Conservation (phyloP, 2,329 filamentous ascomycete genomes). For the Aspergillus sp. region DNA sequence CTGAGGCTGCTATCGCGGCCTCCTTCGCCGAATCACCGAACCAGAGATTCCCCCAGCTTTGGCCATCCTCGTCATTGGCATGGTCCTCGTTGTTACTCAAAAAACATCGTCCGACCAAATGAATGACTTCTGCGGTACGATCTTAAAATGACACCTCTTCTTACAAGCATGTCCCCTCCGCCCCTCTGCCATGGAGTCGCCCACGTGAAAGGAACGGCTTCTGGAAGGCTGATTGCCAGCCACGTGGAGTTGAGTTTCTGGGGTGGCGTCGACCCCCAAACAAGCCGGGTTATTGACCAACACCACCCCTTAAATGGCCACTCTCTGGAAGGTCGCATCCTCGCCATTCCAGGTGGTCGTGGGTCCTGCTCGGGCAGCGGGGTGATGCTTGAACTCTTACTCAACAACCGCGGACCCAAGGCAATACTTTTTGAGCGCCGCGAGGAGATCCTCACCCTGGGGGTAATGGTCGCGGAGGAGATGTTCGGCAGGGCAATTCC, state of each 20-base stretch:
- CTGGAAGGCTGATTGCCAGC: slow-evolving; percentile 34
- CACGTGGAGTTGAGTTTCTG: slow-evolving; percentile 47
- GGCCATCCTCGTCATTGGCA: too few relatives aligned
- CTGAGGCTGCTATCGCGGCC: not conserved
- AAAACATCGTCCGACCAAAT: too few relatives aligned
- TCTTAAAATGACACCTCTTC: not conserved
- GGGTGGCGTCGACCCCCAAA: slow-evolving; percentile 47
- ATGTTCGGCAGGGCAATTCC: slow-evolving; percentile 47
- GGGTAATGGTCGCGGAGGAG: slow-evolving; percentile 47
- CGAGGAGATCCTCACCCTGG: slow-evolving; percentile 51
- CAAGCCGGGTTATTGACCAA: slow-evolving; percentile 47
- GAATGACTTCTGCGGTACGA: not conserved
- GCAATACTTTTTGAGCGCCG: slow-evolving; percentile 46
- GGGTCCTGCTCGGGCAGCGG: slow-evolving; percentile 52
- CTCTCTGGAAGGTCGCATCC: slow-evolving; percentile 34
- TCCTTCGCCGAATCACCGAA: too few relatives aligned
- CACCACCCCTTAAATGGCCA: slow-evolving; percentile 46
- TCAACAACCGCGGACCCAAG: slow-evolving; percentile 42
- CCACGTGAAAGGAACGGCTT: slow-evolving; percentile 18
- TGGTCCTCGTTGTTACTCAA: too few relatives aligned
- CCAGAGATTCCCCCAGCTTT: too few relatives aligned
- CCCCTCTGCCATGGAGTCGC: not conserved
- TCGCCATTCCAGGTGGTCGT: slow-evolving; percentile 51
- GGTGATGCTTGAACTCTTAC: slow-evolving; percentile 49
- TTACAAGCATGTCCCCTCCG: not conserved